Evolutionary conservation across 257 asterid species (phyloP).

Genomic region (Fraxinus anomala): DNA sequence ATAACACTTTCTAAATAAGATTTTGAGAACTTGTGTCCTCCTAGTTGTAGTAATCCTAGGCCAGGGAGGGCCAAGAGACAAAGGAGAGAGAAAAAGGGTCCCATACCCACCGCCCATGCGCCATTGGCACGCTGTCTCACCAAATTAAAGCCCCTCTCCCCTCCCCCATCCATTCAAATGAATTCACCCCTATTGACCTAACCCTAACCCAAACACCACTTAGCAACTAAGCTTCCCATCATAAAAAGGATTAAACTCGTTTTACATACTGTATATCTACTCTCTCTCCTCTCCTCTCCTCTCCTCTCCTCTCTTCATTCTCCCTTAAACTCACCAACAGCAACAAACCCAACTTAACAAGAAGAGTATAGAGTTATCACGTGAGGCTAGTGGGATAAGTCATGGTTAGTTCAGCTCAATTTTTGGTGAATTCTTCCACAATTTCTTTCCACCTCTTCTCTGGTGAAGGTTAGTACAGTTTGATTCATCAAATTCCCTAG

Average conservation of each 20-base stretch:
- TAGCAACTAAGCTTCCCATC: constrained; percentile 34
- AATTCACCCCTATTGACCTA: constrained; percentile 42
- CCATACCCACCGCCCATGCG: constrained; percentile 38
- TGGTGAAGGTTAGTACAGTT: constrained; percentile 32
- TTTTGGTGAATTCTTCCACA: constrained; percentile 39
- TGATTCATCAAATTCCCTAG: constrained; percentile 15
- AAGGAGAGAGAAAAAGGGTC: constrained; percentile 33
- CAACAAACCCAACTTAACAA: constrained; percentile 26
- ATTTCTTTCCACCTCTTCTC: constrained; percentile 26
- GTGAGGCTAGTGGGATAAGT: constrained; percentile 30
- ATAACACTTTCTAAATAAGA: too few relatives aligned
- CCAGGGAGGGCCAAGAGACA: constrained; percentile 22
- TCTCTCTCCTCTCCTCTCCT: constrained; percentile 8
- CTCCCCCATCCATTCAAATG: constrained; percentile 4
- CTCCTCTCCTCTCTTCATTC: constrained; percentile 26
- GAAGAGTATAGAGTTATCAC: constrained; percentile 30
- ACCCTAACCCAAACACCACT: constrained; percentile 54
- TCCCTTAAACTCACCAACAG: constrained; percentile 29
- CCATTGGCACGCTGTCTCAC: constrained; percentile 35
- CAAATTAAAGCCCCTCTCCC: too few relatives aligned
- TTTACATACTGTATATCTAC: constrained; percentile 17
- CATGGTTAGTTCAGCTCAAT: constrained; percentile 39
- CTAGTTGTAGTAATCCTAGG: not conserved
- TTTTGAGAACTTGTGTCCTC: not conserved
- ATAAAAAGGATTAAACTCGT: constrained; percentile 33